Evolutionary conservation across 2,329 filamentous ascomycete genomes (phyloP), one percentile per base, ranked within the genome.

Genomic region (Capronia epimyces): DNA sequence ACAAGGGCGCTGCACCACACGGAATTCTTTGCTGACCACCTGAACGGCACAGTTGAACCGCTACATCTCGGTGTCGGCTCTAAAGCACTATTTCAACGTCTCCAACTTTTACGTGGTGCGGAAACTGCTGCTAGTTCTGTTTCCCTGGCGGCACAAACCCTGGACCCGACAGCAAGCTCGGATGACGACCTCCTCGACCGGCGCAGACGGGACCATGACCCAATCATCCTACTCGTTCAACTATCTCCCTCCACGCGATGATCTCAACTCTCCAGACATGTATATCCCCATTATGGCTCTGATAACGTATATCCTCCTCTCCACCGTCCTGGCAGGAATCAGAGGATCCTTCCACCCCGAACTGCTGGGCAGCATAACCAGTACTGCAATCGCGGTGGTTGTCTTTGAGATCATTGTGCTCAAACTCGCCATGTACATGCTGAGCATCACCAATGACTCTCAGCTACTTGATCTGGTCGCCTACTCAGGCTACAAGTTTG

Each of bases 51-150:
- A 87, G 84, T 75, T 87, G 63, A 85, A 84, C 63, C 81, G 83
- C 69, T 96, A 91, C 72, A 84, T 98, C 71, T 95, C 90, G 65
- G 86, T 97, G 62, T 85, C 86, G 12, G 88, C 89, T 15, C 79
- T 98, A 39, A 98, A 98, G 71, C 93, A 96, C 73, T 98, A 97
- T 78, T 98, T 98, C 76, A 96, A 97, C 72, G 93, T 98, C 58
- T 94, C 90, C 60, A 98, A 98, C 76, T 87, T 82, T 53, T 98
- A 98, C 71, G 93, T 98, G 66, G 77, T 94, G 66, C 89, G 85
- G 72, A 98, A 98, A 72, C 79, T 98, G 52, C 82, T 86, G 66
- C 81, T 98, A 52, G 91, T 98, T 52, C 83, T 98, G 55, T 95
- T 97, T 70, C 93, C 93, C 47, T 98, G 93, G 91, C 81, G 91